Evolutionary conservation across 176 grass and related monocot species (phyloP).

Genomic region (Bothriochloa decipiens): DNA sequence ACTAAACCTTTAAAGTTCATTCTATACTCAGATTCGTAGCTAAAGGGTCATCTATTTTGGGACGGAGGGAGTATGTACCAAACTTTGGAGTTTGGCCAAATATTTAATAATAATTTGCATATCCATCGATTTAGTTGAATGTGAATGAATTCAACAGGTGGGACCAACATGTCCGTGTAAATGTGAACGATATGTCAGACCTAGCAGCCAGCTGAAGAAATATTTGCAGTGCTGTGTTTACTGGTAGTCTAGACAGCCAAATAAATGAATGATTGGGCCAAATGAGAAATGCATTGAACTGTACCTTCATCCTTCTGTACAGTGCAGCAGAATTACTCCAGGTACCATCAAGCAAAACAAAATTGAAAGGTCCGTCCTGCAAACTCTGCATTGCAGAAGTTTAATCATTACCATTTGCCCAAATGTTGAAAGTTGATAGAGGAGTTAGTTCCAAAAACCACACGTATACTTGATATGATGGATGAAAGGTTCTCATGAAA

Average conservation of each 20-base stretch:
- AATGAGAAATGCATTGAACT: constrained; percentile 17
- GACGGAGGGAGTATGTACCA: no score
- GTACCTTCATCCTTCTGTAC: constrained; percentile 91
- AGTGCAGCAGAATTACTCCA: constrained; percentile 96
- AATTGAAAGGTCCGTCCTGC: constrained; percentile 56
- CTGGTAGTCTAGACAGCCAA: constrained; percentile 1
- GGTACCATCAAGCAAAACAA: constrained; percentile 84
- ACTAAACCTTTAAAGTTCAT: not conserved
- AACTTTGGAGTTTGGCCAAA: not conserved
- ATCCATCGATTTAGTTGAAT: not conserved
- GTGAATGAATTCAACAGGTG: not conserved
- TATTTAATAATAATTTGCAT: constrained; percentile 6
- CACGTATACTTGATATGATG: not conserved
- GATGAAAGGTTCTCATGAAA: constrained; percentile 2
- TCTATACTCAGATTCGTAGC: no score
- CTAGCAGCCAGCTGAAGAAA: not conserved
- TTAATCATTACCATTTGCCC: constrained; percentile 17
- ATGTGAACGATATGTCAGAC: not conserved
- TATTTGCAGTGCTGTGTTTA: not conserved
- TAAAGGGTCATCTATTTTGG: no score
- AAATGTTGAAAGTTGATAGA: not conserved
- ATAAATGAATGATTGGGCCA: constrained; percentile 1
- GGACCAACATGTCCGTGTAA: not conserved
- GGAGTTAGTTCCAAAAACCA: not conserved
- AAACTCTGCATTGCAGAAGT: constrained; percentile 45